Base-by-base conservation (phyloP, 345 rosid species). In the Dimocarpus longan region DNA sequence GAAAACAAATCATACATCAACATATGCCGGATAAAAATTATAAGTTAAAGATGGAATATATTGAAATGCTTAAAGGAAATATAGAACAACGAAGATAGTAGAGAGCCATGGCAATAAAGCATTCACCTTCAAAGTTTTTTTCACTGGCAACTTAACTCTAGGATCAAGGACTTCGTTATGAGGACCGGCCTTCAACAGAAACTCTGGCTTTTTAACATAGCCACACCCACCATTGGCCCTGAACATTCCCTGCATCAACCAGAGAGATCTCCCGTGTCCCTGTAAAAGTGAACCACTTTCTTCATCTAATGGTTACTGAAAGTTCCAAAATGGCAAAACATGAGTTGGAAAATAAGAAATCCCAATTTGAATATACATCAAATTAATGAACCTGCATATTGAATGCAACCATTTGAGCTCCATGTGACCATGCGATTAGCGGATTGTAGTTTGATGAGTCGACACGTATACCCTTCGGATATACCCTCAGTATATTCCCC, bases 401-500 rank as follows among this genome's bases (percentile, higher is more conserved):
- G 77, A 95, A 95, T 73, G 99, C 99, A 79, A 95, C 98, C 99
- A 95, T 95, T 85, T 95, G 99, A 88, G 98, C 98, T 68, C 99
- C 99, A 81, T 93, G 98, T 74, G 88, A 91, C 99, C 99, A 93
- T 3, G 88, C 99, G 77, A 91, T 86, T 0, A 93, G 80, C 0
- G 99, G 99, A 71, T 93, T 93, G 84, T 95, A 95, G 80, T 95
- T 95, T 68, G 99, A 92, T 43, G 99, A 95, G 82, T 88, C 76
- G 63, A 95, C 79, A n/a, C 99, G 96, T 21, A 78, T 88, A 66
- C 99, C 97, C 85, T 95, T 93, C 1, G 99, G 99, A 71, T 95
- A 95, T 46, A 95, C 89, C 82, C 99, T 85, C 13, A 95, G 92
- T 66, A 95, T 74, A 76, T 95, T 95, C 79, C 88, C 71, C 80